These are phyloP conservation scores for Eucalyptus viminalis DNA, from an alignment of 345 rosid genomes.

Conservation along the genomic window DNA sequence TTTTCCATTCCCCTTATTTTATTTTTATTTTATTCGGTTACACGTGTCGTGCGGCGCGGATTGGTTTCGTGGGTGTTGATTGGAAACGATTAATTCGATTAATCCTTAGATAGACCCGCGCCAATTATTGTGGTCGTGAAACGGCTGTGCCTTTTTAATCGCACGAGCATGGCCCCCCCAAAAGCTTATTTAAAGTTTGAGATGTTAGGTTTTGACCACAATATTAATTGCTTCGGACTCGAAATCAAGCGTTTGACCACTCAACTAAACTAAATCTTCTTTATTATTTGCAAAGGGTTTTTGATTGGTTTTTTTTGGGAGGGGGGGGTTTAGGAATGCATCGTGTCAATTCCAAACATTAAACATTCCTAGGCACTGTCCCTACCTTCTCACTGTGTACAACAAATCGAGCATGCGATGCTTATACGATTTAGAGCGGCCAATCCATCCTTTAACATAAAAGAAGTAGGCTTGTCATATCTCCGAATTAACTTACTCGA, in stretches of 20 bases:
- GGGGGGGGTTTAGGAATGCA: accelerated
- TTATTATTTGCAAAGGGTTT: not conserved
- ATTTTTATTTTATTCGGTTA: not conserved
- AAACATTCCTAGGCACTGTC: not conserved
- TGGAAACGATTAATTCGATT: not conserved
- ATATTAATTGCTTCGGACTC: not conserved
- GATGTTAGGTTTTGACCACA: not conserved
- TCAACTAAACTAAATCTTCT: not conserved
- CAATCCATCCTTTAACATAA: not conserved
- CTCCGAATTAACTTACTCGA: accelerated
- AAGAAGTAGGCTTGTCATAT: not conserved
- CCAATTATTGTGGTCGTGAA: not conserved
- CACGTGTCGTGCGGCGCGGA: not conserved
- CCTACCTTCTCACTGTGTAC: not conserved
- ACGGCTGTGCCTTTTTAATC: not conserved
- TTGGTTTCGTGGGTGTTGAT: not conserved
- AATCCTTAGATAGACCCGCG: not conserved
- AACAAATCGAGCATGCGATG: not conserved
- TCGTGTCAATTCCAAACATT: not conserved
- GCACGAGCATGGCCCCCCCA: not conserved
- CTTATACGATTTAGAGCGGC: too few species aligned
- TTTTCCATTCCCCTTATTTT: not conserved
- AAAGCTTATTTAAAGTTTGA: not conserved
- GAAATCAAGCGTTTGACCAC: not conserved
- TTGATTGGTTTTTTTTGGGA: not conserved